phyloP scores from a whole-genome alignment of 805 yeast species.

The Nakazawaea laoshanensis region DNA sequence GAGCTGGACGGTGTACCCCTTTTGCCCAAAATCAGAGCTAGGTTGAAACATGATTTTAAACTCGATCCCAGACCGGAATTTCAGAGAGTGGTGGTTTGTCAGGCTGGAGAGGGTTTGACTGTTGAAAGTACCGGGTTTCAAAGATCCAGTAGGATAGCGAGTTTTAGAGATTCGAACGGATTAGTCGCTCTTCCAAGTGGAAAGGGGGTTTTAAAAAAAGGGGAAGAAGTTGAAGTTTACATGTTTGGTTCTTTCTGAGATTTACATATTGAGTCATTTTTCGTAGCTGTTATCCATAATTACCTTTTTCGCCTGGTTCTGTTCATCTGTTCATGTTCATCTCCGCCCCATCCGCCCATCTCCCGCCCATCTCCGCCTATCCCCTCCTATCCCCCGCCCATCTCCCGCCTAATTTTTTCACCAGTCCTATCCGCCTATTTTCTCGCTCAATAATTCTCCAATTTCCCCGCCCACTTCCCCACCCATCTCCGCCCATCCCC shows the following conservation, averaged over 20 bases:
- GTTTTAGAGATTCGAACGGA: constrained; percentile 39
- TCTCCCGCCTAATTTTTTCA: neutral
- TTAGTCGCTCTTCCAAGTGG: constrained; percentile 33
- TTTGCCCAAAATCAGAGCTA: constrained; percentile 26
- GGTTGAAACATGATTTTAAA: constrained; percentile 20
- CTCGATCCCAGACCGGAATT: constrained; percentile 46
- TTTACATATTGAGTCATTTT: too few species aligned
- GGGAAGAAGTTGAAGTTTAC: constrained; percentile 4
- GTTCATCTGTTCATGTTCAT: too few species aligned
- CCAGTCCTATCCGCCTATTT: too few species aligned
- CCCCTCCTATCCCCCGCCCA: neutral
- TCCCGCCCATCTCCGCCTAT: neutral
- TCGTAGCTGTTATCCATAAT: too few species aligned
- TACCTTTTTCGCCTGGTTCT: too few species aligned
- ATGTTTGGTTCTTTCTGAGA: constrained; percentile 6
- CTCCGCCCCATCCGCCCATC: too few species aligned
- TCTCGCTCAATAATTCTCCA: too few species aligned
- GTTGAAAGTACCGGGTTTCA: constrained; percentile 42
- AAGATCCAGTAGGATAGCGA: constrained; percentile 39
- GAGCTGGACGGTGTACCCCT: constrained; percentile 14
- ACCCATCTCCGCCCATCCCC: neutral
- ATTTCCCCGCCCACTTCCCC: too few species aligned
- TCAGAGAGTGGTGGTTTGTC: constrained; percentile 32
- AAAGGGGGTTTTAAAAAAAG: constrained; percentile 3
- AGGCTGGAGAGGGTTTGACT: constrained; percentile 16